Percentiles rank a stretch among this genome's conserved stretches.
phyloP scores from a whole-genome alignment of 2,329 filamentous ascomycete genomes.

The Trichoderma endophyticum region DNA sequence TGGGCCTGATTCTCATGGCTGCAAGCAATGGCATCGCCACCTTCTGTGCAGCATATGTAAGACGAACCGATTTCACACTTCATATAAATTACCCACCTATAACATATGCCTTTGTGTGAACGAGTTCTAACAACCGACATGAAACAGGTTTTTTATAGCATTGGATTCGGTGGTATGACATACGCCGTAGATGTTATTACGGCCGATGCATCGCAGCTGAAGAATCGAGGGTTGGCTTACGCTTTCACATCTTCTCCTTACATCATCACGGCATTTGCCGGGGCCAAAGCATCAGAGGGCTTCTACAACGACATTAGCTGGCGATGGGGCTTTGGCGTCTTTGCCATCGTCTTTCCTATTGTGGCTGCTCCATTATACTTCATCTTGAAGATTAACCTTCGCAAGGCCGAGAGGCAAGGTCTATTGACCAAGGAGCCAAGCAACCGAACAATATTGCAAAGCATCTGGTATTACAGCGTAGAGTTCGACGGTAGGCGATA shows the following conservation, averaged over 20 bases:
- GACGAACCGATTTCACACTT: not conserved
- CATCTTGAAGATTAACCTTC: constrained; percentile 52
- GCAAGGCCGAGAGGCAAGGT: constrained; percentile 53
- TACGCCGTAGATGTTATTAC: constrained; percentile 64
- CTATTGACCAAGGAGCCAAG: constrained; percentile 37
- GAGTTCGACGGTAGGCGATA: constrained; percentile 53
- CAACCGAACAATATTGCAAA: constrained; percentile 46
- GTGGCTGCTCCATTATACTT: constrained; percentile 52
- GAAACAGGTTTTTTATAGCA: constrained; percentile 56
- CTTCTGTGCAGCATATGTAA: constrained; percentile 47
- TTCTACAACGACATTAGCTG: constrained; percentile 33
- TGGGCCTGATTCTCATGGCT: constrained; percentile 59
- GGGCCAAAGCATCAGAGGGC: constrained; percentile 33
- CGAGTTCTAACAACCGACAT: not conserved
- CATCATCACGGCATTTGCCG: constrained; percentile 46
- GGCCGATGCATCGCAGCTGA: constrained; percentile 54
- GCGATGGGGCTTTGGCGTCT: constrained; percentile 53
- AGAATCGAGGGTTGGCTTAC: constrained; percentile 38
- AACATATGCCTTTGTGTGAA: not conserved
- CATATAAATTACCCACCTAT: not conserved
- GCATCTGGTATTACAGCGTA: constrained; percentile 46
- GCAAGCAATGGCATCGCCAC: constrained; percentile 42
- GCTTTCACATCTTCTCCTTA: constrained; percentile 42
- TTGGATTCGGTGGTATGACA: constrained; percentile 57
- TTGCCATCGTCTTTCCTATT: constrained; percentile 57